Conservation (phyloP, 805 yeast species). For the Metschnikowia rubicola region DNA sequence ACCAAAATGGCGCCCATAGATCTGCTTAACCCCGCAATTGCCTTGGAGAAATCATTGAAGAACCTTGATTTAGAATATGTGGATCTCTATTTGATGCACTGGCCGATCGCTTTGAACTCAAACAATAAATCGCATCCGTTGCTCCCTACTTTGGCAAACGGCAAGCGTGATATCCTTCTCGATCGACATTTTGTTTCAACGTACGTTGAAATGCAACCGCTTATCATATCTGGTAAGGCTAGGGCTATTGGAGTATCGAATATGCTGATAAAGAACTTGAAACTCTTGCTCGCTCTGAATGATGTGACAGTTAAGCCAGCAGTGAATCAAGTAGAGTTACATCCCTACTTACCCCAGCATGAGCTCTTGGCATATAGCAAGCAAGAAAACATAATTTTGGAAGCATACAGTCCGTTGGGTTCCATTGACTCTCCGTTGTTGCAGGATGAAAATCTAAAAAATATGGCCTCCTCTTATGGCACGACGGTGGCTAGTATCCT, state of each 20-base stretch:
- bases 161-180: conserved; percentile 30
- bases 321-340: conserved; percentile 72
- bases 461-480: conserved; percentile 42
- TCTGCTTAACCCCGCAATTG: conserved; percentile 49
- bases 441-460: conserved; percentile 38
- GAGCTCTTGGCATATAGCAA: conserved; percentile 53
- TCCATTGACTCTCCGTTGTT: conserved; percentile 53
- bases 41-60: conserved; percentile 55
- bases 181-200: conserved; percentile 49
- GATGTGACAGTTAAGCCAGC: conserved; percentile 59
- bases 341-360: conserved; percentile 66
- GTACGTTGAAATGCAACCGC: conserved; percentile 60
- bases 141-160: conserved; percentile 35
- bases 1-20: conserved; percentile 64
- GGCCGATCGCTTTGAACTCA: conserved; percentile 66
- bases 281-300: conserved; percentile 46
- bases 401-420: conserved; percentile 81
- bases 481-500: conserved; percentile 49
- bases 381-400: conserved; percentile 51
- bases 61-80: conserved; percentile 71
- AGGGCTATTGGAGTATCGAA: conserved; percentile 78
- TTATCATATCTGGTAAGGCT: conserved; percentile 48
- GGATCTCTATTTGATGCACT: conserved; percentile 75
- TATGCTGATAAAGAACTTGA: conserved; percentile 52
- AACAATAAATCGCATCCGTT: conserved; percentile 29